phyloP scores from a whole-genome alignment of 106 monocot genomes.

The Gastrodia elata region DNA sequence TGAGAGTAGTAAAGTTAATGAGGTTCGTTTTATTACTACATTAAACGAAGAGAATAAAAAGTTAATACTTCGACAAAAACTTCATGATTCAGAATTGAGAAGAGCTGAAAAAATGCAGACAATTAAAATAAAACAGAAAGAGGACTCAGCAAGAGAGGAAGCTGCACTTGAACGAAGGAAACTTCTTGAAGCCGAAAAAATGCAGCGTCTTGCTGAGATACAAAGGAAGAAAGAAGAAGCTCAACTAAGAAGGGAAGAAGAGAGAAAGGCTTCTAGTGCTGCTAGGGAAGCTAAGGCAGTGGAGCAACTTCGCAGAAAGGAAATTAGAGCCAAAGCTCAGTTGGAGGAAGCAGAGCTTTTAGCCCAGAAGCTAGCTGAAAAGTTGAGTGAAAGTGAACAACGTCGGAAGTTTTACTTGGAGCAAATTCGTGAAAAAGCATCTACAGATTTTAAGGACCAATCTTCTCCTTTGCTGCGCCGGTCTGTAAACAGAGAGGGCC shows the following conservation, averaged over 20 bases:
- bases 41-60: slow-evolving; percentile 98
- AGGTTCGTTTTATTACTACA: slow-evolving; percentile 97
- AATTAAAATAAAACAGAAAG: slow-evolving; percentile 87
- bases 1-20: slow-evolving; percentile 97
- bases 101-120: slow-evolving; percentile 89
- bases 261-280: slow-evolving; percentile 93
- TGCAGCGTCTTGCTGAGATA: slow-evolving; percentile 84
- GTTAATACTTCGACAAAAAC: slow-evolving; percentile 78
- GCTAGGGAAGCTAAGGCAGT: slow-evolving; percentile 81
- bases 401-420: slow-evolving; percentile 89
- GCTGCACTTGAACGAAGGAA: slow-evolving; percentile 88
- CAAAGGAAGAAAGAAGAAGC: slow-evolving; percentile 94
- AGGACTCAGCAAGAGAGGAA: slow-evolving; percentile 89
- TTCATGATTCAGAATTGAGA: slow-evolving; percentile 85
- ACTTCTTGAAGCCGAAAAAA: slow-evolving; percentile 95
- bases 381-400: slow-evolving; percentile 92
- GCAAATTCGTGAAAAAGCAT: slow-evolving; percentile 96
- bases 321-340: slow-evolving; percentile 78
- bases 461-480: slow-evolving; percentile 75
- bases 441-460: slow-evolving; percentile 92
- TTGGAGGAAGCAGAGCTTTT: slow-evolving; percentile 93
- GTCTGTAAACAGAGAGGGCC: slow-evolving; percentile 60
- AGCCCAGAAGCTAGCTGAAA: slow-evolving; percentile 88
- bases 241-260: slow-evolving; percentile 89
- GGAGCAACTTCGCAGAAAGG: slow-evolving; percentile 83